Evolutionary conservation across 139 green algal species (phyloP).

Genomic region (Coccomyxa sp.): DNA sequence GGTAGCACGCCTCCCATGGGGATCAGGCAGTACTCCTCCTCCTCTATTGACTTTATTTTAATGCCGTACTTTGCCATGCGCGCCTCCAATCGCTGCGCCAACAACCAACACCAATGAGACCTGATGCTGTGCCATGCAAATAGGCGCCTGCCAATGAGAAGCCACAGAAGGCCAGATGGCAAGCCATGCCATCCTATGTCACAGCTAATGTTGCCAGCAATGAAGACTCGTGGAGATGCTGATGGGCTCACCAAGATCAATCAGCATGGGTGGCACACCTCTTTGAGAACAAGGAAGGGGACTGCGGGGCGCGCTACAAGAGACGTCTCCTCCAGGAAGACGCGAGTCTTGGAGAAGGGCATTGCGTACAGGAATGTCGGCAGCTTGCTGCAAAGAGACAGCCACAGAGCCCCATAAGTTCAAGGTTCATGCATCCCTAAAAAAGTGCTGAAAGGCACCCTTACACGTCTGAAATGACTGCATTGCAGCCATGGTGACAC

Average conservation of each 20-base stretch:
- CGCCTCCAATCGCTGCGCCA: constrained; percentile 59
- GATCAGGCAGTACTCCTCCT: constrained; percentile 98
- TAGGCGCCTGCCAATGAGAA: no score
- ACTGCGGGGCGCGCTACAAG: constrained; percentile 89
- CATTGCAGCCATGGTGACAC: no score
- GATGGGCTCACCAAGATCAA: no score
- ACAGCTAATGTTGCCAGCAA: no score
- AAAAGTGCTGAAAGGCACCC: no score
- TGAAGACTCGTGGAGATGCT: no score
- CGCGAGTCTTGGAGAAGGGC: constrained; percentile 85
- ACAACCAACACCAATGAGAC: no score
- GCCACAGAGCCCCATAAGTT: neutral
- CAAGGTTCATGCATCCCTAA: neutral
- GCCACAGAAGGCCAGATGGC: no score
- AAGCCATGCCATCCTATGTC: no score
- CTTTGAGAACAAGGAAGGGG: constrained; percentile 87
- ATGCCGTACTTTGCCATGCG: constrained; percentile 77
- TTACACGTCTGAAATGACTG: no score
- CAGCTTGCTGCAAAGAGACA: constrained; percentile 28
- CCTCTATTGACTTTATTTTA: constrained; percentile 70
- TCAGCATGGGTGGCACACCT: no score
- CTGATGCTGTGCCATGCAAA: no score
- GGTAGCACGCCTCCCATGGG: constrained; percentile 98
- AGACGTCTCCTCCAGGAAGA: constrained; percentile 95
- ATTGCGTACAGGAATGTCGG: constrained; percentile 99